Conservation (phyloP, 306 rosid species). For the Cucurbita moschata region DNA sequence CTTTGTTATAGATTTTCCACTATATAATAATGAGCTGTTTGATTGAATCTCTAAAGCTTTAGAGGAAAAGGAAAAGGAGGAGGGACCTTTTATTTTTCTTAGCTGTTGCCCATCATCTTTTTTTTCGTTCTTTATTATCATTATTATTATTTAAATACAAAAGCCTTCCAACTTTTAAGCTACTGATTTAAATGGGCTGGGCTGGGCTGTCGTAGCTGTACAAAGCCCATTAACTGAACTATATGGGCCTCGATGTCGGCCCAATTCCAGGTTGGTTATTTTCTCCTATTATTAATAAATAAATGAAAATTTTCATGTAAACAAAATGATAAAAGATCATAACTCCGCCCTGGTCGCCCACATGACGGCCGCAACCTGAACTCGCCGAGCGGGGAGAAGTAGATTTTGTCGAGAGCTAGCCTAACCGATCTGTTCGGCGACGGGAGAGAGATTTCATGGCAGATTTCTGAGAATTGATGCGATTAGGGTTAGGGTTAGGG, state of each 20-base stretch:
- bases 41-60: neutral
- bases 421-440: slow-evolving; percentile 53
- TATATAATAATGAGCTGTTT: slow-evolving; percentile 2
- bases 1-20: slow-evolving; percentile 8
- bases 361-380: slow-evolving; percentile 63
- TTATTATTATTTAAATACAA: neutral
- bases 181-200: neutral
- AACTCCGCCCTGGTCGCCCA: slow-evolving; percentile 70
- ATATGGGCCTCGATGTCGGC: neutral
- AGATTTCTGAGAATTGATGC: slow-evolving; percentile 15
- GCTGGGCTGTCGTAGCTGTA: neutral
- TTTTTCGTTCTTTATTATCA: neutral
- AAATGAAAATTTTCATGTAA: too few relatives aligned
- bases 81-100: neutral
- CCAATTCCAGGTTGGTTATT: neutral
- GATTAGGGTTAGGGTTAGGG: slow-evolving; percentile 2
- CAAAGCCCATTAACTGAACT: neutral
- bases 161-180: neutral
- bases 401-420: slow-evolving; percentile 79
- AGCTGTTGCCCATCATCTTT: slow-evolving; percentile 4
- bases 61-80: neutral
- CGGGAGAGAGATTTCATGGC: slow-evolving; percentile 44
- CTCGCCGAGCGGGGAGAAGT: slow-evolving; percentile 61
- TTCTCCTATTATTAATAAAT: too few relatives aligned
- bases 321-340: too few relatives aligned